Percentiles rank a stretch among this genome's conserved stretches.
Conservation (phyloP, 2,329 filamentous ascomycete species). For the Fusarium sterilihyphosum region DNA sequence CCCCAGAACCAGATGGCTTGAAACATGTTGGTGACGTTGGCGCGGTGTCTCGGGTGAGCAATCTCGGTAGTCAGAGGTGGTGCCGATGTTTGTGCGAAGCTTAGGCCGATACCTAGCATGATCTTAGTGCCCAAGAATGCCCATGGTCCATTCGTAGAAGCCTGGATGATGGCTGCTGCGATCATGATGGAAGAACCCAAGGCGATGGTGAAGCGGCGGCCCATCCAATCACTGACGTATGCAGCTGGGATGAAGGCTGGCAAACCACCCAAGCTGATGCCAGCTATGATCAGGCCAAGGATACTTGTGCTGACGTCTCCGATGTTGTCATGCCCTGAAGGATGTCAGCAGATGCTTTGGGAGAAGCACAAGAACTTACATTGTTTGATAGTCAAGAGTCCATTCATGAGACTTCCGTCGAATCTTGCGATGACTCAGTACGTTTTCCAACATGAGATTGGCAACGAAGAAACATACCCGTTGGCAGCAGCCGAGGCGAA, state of each 20-base stretch:
- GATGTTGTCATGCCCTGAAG: conserved; percentile 16
- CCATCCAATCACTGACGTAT: conserved; percentile 25
- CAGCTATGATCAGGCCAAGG: conserved; percentile 29
- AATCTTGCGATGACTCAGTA: neutral
- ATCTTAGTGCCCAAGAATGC: conserved; percentile 21
- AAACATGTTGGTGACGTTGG: conserved; percentile 30
- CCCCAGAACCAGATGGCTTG: conserved; percentile 32
- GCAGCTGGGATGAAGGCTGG: conserved; percentile 27
- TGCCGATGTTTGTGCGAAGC: conserved; percentile 25
- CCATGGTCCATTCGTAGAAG: neutral
- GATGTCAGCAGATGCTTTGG: neutral
- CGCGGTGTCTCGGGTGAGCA: conserved; percentile 29
- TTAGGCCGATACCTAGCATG: conserved; percentile 28
- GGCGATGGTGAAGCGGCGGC: conserved; percentile 25
- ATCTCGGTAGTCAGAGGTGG: conserved; percentile 25
- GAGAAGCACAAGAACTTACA: neutral
- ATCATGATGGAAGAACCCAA: conserved; percentile 22
- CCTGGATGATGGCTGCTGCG: conserved; percentile 13
- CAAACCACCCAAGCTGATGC: conserved; percentile 32
- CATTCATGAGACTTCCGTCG: conserved; percentile 31
- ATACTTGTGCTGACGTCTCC: conserved; percentile 23
- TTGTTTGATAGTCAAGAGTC: neutral
- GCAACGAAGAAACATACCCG: neutral
- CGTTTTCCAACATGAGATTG: fast-evolving
- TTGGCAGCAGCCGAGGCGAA: conserved; percentile 24